phyloP scores from a whole-genome alignment of 306 rosid species.

The Phaseolus lunatus region DNA sequence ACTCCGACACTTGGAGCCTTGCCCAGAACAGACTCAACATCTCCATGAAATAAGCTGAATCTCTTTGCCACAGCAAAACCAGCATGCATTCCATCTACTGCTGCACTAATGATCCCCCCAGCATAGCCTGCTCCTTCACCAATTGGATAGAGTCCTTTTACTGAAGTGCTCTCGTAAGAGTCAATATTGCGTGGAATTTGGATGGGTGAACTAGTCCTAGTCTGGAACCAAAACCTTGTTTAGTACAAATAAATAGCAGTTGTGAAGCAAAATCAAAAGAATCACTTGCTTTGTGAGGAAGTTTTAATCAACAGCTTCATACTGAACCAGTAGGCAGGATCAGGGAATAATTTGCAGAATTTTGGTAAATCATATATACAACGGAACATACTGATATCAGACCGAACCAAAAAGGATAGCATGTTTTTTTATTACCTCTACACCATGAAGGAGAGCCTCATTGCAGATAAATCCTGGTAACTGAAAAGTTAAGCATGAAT shows the following conservation, averaged over 20 bases:
- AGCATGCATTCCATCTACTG: slow-evolving; percentile 92
- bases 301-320: slow-evolving; percentile 11
- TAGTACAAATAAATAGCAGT: slow-evolving; percentile 14
- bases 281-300: not conserved
- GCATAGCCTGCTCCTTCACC: slow-evolving; percentile 99
- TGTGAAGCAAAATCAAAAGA: slow-evolving; percentile 25
- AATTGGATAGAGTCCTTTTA: slow-evolving; percentile 88
- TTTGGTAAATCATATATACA: slow-evolving; percentile 5
- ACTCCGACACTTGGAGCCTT: slow-evolving; percentile 71
- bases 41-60: slow-evolving; percentile 62
- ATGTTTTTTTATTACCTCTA: slow-evolving; percentile 75
- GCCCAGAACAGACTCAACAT: slow-evolving; percentile 77
- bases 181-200: slow-evolving; percentile 75
- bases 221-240: slow-evolving; percentile 59
- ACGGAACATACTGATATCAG: slow-evolving; percentile 6
- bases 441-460: slow-evolving; percentile 96
- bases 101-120: slow-evolving; percentile 96
- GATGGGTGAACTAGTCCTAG: slow-evolving; percentile 93
- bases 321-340: slow-evolving; percentile 19
- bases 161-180: slow-evolving; percentile 80
- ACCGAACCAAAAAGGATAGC: not conserved
- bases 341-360: slow-evolving; percentile 11
- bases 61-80: slow-evolving; percentile 86
- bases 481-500: slow-evolving; percentile 55
- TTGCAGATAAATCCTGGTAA: slow-evolving; percentile 89